These are phyloP conservation scores for Cruciata laevipes DNA, from an alignment of 257 asterid genomes.

Conservation along the genomic window DNA sequence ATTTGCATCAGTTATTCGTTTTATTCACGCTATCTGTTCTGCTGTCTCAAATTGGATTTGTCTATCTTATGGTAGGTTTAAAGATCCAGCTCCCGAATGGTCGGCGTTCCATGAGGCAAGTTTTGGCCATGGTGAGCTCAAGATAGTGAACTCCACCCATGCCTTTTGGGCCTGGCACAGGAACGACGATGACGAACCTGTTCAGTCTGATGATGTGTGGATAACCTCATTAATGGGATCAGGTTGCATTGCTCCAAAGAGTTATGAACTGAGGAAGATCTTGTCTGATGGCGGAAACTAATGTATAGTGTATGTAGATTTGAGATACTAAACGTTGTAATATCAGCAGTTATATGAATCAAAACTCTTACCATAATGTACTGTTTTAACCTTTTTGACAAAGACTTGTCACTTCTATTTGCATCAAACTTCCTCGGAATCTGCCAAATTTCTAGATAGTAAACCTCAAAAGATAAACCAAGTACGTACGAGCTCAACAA, in stretches of 20 bases:
- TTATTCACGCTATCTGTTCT: not conserved
- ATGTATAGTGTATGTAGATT: not conserved
- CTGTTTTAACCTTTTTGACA: not conserved
- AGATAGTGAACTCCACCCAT: constrained; percentile 59
- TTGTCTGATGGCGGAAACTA: constrained; percentile 13
- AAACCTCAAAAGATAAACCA: no score
- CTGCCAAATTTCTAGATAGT: no score
- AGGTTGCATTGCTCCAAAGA: constrained; percentile 37
- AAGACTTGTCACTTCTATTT: not conserved
- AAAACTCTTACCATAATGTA: no score
- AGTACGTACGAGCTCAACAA: no score
- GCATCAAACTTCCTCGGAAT: not conserved
- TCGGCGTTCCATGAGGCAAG: constrained; percentile 91
- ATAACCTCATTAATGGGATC: constrained; percentile 50
- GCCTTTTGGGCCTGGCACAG: constrained; percentile 97
- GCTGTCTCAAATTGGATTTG: constrained; percentile 2
- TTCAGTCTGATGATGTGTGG: constrained; percentile 68
- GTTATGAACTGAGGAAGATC: constrained; percentile 27
- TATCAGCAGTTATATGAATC: not conserved
- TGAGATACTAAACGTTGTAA: not conserved
- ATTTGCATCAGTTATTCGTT: not conserved
- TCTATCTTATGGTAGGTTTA: constrained; percentile 40
- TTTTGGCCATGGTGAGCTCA: constrained; percentile 90
- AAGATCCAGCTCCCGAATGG: constrained; percentile 64
- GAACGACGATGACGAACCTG: constrained; percentile 77